These are phyloP conservation scores for Juncus effusus DNA, from an alignment of 176 grass and related monocot species.

Conservation along the genomic window DNA sequence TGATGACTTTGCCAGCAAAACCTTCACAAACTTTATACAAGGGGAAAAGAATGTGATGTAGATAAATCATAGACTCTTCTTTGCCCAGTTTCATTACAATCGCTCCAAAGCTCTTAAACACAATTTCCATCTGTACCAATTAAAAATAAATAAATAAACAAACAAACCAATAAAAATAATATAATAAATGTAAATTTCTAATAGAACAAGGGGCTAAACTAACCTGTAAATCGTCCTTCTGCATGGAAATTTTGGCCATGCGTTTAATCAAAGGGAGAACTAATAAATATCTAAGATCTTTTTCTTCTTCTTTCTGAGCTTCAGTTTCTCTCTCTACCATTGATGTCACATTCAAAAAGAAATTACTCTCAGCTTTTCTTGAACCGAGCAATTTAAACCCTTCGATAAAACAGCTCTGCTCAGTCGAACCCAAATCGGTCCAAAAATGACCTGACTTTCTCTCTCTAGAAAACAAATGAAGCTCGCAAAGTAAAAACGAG, in stretches of 20 bases:
- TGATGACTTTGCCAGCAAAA: slow-evolving; percentile 85
- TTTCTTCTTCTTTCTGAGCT: slow-evolving; percentile 31
- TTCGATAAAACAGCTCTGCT: slow-evolving; percentile 55
- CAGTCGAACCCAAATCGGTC: slow-evolving; percentile 47
- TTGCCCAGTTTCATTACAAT: slow-evolving; percentile 58
- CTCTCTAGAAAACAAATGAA: slow-evolving; percentile 56
- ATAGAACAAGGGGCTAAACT: background rate
- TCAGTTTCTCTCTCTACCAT: slow-evolving; percentile 29
- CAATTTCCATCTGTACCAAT: slow-evolving; percentile 53
- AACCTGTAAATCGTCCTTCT: slow-evolving; percentile 79
- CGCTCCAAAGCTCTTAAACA: slow-evolving; percentile 71
- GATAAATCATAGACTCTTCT: slow-evolving; percentile 61
- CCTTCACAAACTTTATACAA: slow-evolving; percentile 96
- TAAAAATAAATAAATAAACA: no score
- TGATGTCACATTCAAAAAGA: slow-evolving; percentile 48
- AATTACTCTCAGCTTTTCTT: slow-evolving; percentile 54
- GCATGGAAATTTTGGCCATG: slow-evolving; percentile 88
- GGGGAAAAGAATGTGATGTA: slow-evolving; percentile 49
- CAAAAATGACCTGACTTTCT: slow-evolving; percentile 57
- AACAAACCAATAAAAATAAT: slow-evolving; percentile 43
- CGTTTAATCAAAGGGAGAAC: slow-evolving; percentile 68
- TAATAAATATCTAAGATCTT: slow-evolving; percentile 60
- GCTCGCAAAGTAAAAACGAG: slow-evolving; percentile 57
- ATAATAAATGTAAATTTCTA: no score
- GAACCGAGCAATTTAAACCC: slow-evolving; percentile 86